phyloP scores from a whole-genome alignment of 345 rosid species.

The Nasturtium officinale region DNA sequence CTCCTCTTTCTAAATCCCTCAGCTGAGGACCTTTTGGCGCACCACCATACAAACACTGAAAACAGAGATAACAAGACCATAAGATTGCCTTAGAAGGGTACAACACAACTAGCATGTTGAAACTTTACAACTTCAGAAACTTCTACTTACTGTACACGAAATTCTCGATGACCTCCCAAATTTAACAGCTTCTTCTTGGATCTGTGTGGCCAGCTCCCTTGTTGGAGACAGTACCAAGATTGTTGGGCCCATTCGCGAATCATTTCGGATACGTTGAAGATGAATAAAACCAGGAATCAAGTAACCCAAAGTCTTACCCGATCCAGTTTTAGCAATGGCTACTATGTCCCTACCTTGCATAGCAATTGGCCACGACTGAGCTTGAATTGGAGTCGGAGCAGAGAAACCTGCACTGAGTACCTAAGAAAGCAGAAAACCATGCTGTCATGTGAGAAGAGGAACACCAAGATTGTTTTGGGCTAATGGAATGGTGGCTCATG shows the following conservation, averaged over 20 bases:
- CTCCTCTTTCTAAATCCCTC: constrained; percentile 89
- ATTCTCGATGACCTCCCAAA: constrained; percentile 92
- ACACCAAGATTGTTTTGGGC: constrained; percentile 51
- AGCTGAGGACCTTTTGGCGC: constrained; percentile 97
- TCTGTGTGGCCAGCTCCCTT: constrained; percentile 96
- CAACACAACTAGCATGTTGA: not conserved
- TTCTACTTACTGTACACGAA: constrained; percentile 70
- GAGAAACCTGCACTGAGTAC: constrained; percentile 89
- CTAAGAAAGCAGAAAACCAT: constrained; percentile 77
- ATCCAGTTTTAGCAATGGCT: constrained; percentile 97
- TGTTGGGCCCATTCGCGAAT: constrained; percentile 86
- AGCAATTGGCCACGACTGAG: constrained; percentile 98
- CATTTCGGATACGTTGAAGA: constrained; percentile 65
- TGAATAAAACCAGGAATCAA: constrained; percentile 85
- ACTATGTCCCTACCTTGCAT: constrained; percentile 89
- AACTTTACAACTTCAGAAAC: not conserved
- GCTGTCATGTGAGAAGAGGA: constrained; percentile 59
- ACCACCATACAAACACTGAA: constrained; percentile 94
- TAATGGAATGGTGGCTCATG: constrained; percentile 55
- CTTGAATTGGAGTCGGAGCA: constrained; percentile 98
- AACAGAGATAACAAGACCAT: constrained; percentile 26
- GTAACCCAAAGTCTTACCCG: constrained; percentile 97
- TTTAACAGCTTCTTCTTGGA: constrained; percentile 89
- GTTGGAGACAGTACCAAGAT: constrained; percentile 93
- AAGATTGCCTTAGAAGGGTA: not conserved